A percentile compares a stretch with the other conserved stretches of the same genome.
Conservation (phyloP, 371 early-diverging fungal species). For the Entomophthora muscae region DNA sequence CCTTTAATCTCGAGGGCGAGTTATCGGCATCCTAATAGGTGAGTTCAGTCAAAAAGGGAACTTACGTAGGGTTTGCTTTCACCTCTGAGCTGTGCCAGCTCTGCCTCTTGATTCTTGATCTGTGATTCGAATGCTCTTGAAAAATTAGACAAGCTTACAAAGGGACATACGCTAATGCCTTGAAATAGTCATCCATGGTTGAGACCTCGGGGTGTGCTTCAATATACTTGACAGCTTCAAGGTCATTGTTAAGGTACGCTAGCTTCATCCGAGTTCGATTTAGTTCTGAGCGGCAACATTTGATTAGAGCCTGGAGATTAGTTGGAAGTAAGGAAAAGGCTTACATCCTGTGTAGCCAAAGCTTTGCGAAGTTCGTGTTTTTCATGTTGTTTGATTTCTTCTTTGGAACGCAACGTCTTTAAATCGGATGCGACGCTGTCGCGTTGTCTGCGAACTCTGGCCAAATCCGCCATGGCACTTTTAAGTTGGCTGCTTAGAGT, state of each 20-base stretch:
- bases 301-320: constrained; percentile 34
- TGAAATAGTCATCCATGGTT: not conserved
- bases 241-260: constrained; percentile 39
- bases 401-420: not conserved
- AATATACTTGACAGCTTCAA: constrained; percentile 44
- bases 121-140: constrained; percentile 11
- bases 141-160: not conserved
- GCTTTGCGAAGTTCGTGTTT: not conserved
- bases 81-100: constrained; percentile 6
- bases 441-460: not conserved
- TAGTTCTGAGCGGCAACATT: constrained; percentile 36
- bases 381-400: not conserved
- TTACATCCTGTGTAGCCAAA: not conserved
- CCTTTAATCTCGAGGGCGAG: constrained; percentile 11
- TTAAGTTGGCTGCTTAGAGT: not conserved
- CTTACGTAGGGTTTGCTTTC: not conserved
- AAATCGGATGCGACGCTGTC: not conserved
- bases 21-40: not conserved
- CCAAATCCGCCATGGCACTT: not conserved
- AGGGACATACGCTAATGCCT: not conserved
- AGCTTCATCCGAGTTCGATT: constrained; percentile 42
- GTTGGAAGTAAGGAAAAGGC: not conserved
- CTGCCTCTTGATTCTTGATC: constrained; percentile 12
- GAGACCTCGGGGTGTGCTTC: constrained; percentile 23
- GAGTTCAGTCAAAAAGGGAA: not conserved